Evolutionary conservation across 371 early-diverging fungal genomes (phyloP).

Genomic region (Fennellomyces sp.): DNA sequence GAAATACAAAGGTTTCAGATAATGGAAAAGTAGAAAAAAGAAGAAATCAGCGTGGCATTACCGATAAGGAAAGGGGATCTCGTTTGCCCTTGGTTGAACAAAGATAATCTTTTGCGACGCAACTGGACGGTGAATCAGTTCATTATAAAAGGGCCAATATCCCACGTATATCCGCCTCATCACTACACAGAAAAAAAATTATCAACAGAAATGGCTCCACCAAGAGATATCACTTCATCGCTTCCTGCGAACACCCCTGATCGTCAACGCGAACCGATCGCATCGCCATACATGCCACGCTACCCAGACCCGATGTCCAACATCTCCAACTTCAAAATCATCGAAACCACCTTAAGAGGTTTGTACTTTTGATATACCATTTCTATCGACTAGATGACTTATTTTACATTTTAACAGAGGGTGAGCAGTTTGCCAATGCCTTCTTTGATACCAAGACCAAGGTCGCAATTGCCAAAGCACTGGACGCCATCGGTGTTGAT

Average conservation of each 20-base stretch:
- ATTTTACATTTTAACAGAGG: conserved; percentile 59
- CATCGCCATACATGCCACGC: conserved; percentile 63
- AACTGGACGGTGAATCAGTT: background rate
- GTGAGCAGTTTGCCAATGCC: conserved; percentile 98
- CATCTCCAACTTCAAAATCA: conserved; percentile 91
- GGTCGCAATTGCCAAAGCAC: conserved; percentile 94
- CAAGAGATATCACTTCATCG: conserved; percentile 8
- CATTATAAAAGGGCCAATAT: background rate
- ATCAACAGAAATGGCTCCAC: conserved; percentile 5
- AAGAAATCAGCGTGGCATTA: background rate
- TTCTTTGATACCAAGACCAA: conserved; percentile 96
- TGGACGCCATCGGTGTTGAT: conserved; percentile 96
- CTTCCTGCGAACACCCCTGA: background rate
- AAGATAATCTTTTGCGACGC: conserved; percentile 9
- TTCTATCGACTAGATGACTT: background rate
- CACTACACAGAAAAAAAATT: background rate
- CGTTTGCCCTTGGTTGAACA: background rate
- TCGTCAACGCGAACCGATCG: conserved; percentile 36
- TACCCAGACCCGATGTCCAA: conserved; percentile 80
- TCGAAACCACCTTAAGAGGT: conserved; percentile 95
- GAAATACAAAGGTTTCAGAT: background rate
- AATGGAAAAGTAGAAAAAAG: background rate
- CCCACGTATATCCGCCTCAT: background rate
- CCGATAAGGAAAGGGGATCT: conserved; percentile 13
- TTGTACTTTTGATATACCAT: background rate